phyloP scores from a whole-genome alignment of 148 eudicot species.

The Rhododendron mucronatum region DNA sequence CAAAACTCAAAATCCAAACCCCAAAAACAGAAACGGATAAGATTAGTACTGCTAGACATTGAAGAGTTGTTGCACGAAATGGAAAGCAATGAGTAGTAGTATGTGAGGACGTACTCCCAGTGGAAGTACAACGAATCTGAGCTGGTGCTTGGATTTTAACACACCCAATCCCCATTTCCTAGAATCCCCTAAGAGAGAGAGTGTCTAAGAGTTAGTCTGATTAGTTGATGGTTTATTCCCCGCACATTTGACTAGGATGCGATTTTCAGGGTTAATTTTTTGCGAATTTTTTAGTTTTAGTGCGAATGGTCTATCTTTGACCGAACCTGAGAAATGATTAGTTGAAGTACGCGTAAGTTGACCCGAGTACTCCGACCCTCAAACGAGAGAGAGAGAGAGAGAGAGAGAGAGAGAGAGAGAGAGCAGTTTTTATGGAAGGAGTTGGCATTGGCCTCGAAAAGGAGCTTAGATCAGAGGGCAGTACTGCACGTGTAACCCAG shows the following conservation, averaged over 20 bases:
- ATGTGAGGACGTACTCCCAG: not conserved
- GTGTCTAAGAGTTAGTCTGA: no score
- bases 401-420: not conserved
- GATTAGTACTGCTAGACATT: not conserved
- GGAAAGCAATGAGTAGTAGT: not conserved
- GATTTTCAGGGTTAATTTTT: no score
- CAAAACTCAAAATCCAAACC: not conserved
- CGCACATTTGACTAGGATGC: not conserved
- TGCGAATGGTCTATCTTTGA: no score
- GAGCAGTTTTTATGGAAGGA: not conserved
- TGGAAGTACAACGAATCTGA: not conserved
- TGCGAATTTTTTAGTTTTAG: no score
- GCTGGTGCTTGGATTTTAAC: not conserved
- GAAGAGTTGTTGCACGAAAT: not conserved
- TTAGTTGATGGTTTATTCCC: no score
- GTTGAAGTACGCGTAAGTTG: not conserved
- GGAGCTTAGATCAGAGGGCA: slow-evolving; percentile 16
- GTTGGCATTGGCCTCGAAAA: slow-evolving; percentile 32
- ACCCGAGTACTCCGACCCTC: no score
- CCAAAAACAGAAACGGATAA: not conserved
- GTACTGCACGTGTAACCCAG: slow-evolving; percentile 33
- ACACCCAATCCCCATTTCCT: not conserved
- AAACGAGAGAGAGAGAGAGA: not conserved
- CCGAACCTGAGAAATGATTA: not conserved
- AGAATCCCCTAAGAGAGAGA: not conserved